Conservation (phyloP, 2,329 filamentous ascomycete species). For the Xylariaceae sp. region DNA sequence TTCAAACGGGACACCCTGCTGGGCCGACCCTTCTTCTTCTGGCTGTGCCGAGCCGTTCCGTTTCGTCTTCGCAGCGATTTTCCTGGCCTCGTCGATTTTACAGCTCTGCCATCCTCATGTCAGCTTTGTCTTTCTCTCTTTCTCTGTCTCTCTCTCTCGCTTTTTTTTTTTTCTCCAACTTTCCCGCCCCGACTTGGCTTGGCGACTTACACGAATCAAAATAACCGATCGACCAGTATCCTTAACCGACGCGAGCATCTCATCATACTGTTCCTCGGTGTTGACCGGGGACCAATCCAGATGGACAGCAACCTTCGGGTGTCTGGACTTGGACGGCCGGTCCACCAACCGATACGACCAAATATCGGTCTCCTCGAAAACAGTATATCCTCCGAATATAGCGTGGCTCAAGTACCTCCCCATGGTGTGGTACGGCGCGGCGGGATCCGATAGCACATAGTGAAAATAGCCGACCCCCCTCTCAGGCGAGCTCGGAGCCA, state of each 20-base stretch:
- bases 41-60: background rate
- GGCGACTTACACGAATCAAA: slow-evolving; percentile 15
- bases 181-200: background rate
- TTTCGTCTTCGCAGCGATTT: background rate
- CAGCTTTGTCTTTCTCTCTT: background rate
- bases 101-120: slow-evolving; percentile 10
- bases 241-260: slow-evolving; percentile 10
- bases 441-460: slow-evolving; percentile 4
- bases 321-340: background rate
- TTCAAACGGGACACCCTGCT: background rate
- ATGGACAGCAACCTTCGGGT: background rate
- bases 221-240: background rate
- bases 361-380: background rate
- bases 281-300: slow-evolving; percentile 5
- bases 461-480: background rate
- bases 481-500: background rate
- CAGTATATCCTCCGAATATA: background rate
- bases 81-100: slow-evolving; percentile 4
- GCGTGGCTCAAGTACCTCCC: background rate
- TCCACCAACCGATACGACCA: slow-evolving; percentile 18
- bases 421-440: slow-evolving; percentile 2
- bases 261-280: slow-evolving; percentile 10
- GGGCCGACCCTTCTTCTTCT: background rate
- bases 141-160: background rate
- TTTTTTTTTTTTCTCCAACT: no score